Conservation (phyloP, 768 basidiomycete genomes). For the Hortiboletus flavorubellus region DNA sequence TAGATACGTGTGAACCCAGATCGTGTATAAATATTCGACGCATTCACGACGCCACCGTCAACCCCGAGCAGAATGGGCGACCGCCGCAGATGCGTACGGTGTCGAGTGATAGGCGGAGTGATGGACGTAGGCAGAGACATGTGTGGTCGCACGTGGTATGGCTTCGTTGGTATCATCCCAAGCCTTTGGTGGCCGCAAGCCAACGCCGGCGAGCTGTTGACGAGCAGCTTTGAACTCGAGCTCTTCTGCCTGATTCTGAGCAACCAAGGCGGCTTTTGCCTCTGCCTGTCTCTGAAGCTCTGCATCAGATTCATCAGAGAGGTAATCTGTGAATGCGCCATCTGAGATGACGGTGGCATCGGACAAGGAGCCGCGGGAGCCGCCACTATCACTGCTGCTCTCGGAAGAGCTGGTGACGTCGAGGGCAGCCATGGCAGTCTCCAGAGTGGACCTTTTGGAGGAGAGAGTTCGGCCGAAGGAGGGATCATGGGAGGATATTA, state of each 20-base stretch:
- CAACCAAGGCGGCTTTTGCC: slow-evolving; percentile 68
- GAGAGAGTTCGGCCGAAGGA: slow-evolving; percentile 33
- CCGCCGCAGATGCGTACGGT: slow-evolving; percentile 23
- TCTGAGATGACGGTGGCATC: slow-evolving; percentile 82
- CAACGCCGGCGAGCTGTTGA: slow-evolving; percentile 71
- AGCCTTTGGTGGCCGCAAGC: slow-evolving; percentile 70
- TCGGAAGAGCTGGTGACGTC: slow-evolving; percentile 46
- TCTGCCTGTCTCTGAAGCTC: slow-evolving; percentile 86
- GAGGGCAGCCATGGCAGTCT: slow-evolving; percentile 38
- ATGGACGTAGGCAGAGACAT: slow-evolving; percentile 22
- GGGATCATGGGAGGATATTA: slow-evolving; percentile 28
- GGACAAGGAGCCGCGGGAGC: slow-evolving; percentile 52
- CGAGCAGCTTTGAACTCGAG: slow-evolving; percentile 78
- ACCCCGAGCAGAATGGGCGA: slow-evolving; percentile 31
- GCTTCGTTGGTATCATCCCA: slow-evolving; percentile 58
- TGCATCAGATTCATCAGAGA: slow-evolving; percentile 91
- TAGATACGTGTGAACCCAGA: slow-evolving; percentile 22
- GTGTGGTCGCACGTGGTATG: slow-evolving; percentile 25
- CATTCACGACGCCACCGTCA: slow-evolving; percentile 10
- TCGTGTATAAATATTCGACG: slow-evolving; percentile 20
- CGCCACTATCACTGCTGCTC: slow-evolving; percentile 56
- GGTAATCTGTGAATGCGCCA: slow-evolving; percentile 85
- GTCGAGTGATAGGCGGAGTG: slow-evolving; percentile 29
- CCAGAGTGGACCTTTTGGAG: slow-evolving; percentile 33
- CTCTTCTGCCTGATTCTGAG: slow-evolving; percentile 80